These are phyloP conservation scores for Thalassiosira hispida DNA, from an alignment of 352 stramenopile genomes.

Conservation along the genomic window DNA sequence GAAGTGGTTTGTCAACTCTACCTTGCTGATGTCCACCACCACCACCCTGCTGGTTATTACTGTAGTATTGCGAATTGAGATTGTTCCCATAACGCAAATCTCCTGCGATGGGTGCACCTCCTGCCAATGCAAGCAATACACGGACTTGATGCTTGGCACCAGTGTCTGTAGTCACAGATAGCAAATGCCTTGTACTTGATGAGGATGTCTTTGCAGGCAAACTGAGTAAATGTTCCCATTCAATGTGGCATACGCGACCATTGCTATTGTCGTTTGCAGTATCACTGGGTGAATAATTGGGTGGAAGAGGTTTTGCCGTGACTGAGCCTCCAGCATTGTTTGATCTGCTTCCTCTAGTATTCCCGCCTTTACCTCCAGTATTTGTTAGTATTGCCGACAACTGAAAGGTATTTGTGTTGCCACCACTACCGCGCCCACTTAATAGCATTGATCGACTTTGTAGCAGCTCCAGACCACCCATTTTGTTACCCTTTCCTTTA, in stretches of 20 bases:
- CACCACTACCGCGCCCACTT: constrained; percentile 11
- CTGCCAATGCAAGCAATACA: constrained; percentile 64
- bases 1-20: constrained; percentile 51
- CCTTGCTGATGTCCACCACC: constrained; percentile 33
- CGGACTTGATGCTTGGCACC: constrained; percentile 81
- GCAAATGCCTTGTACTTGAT: constrained; percentile 42
- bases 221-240: constrained; percentile 58
- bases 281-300: constrained; percentile 22
- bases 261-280: constrained; percentile 10
- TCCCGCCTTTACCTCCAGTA: constrained; percentile 3
- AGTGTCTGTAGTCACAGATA: constrained; percentile 67
- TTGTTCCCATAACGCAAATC: constrained; percentile 78
- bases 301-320: constrained; percentile 42
- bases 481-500: constrained; percentile 1
- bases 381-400: constrained; percentile 43
- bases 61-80: constrained; percentile 16
- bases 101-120: constrained; percentile 63
- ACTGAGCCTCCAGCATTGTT: constrained; percentile 48
- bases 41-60: constrained; percentile 35
- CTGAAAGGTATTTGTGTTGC: constrained; percentile 30
- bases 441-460: constrained; percentile 34
- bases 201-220: constrained; percentile 26
- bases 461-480: constrained; percentile 46
- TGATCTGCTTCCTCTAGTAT: not conserved
- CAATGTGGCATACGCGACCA: constrained; percentile 59